These are phyloP conservation scores for Nicotiana knightiana DNA, from an alignment of 257 asterid species.

Conservation along the genomic window DNA sequence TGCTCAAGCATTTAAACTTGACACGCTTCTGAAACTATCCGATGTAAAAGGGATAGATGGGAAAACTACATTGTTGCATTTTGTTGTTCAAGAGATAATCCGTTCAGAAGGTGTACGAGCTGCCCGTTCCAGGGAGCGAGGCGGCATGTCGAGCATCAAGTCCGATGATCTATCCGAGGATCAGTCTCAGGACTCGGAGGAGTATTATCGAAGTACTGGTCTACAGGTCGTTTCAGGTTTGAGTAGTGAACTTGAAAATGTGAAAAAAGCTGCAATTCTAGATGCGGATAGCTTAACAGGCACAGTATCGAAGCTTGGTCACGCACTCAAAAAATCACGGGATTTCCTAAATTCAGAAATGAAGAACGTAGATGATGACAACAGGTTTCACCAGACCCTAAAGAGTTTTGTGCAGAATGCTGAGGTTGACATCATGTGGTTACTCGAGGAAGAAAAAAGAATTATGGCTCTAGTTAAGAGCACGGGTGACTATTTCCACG, in stretches of 20 bases:
- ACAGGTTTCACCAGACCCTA: slow-evolving; percentile 51
- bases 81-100: slow-evolving; percentile 81
- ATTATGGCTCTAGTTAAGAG: slow-evolving; percentile 74
- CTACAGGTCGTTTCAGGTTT: slow-evolving; percentile 66
- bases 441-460: slow-evolving; percentile 73
- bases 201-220: slow-evolving; percentile 55
- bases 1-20: slow-evolving; percentile 94
- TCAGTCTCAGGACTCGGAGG: slow-evolving; percentile 42
- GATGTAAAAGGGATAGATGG: slow-evolving; percentile 93
- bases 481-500: slow-evolving; percentile 83
- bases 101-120: slow-evolving; percentile 84
- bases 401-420: slow-evolving; percentile 58
- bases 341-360: slow-evolving; percentile 52
- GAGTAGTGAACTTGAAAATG: slow-evolving; percentile 63
- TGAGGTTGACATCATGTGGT: slow-evolving; percentile 54
- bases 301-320: slow-evolving; percentile 48
- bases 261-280: slow-evolving; percentile 59
- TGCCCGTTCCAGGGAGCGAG: slow-evolving; percentile 45
- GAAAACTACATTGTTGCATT: slow-evolving; percentile 79
- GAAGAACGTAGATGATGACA: slow-evolving; percentile 43
- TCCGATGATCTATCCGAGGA: slow-evolving; percentile 44
- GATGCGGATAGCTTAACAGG: slow-evolving; percentile 64
- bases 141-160: slow-evolving; percentile 37
- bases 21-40: slow-evolving; percentile 70
- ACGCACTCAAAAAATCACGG: slow-evolving; percentile 40